These are phyloP conservation scores for Hanseniaspora lachancei DNA, from an alignment of 805 yeast genomes.

Conservation along the genomic window DNA sequence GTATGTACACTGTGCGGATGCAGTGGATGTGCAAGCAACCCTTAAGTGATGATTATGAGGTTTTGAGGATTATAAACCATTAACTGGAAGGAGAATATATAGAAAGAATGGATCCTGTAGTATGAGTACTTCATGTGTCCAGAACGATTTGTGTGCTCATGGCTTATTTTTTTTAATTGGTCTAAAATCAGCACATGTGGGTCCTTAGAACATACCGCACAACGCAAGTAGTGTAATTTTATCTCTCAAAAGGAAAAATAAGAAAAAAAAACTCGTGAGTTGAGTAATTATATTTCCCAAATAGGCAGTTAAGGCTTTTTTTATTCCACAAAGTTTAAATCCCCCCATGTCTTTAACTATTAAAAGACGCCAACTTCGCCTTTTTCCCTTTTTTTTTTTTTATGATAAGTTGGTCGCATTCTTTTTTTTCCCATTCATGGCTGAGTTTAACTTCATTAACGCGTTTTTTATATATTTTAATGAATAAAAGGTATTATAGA, in stretches of 20 bases:
- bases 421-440: not conserved
- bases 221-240: not conserved
- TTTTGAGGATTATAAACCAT: not conserved
- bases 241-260: not conserved
- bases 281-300: not conserved
- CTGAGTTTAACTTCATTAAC: not conserved
- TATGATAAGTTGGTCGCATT: not conserved
- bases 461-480: not conserved
- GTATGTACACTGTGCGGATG: conserved; percentile 73
- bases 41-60: not conserved
- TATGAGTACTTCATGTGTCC: too few species aligned
- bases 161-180: not conserved
- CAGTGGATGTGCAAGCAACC: conserved; percentile 45
- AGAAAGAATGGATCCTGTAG: not conserved
- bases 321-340: too few species aligned
- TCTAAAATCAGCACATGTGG: too few species aligned
- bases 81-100: too few species aligned
- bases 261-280: not conserved
- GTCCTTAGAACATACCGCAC: not conserved
- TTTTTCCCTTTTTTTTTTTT: not conserved
- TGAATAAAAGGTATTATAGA: not conserved
- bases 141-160: not conserved
- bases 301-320: not conserved
- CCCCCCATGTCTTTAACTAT: too few species aligned
- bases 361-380: not conserved